A percentile compares a stretch with the other conserved stretches of the same genome.
Conservation (phyloP, 148 eudicot species). For the Heliosperma pusillum region DNA sequence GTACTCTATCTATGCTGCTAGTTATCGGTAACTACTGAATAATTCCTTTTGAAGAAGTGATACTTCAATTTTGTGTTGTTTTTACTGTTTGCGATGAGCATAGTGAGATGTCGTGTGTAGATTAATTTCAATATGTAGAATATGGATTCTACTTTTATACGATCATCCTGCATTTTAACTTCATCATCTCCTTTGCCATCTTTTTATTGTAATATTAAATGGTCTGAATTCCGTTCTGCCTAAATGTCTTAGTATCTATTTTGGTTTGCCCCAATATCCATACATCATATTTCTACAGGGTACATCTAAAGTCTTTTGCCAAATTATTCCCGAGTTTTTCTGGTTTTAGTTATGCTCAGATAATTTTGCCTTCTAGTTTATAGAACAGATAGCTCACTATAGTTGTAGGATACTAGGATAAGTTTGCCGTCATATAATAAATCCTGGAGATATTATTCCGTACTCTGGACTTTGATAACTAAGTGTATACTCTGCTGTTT, state of each 20-base stretch:
- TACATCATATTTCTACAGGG: neutral
- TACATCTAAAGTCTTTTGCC: neutral
- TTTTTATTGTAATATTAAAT: neutral
- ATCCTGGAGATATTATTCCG: neutral
- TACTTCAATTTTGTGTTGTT: neutral
- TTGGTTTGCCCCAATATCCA: neutral
- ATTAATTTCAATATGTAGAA: neutral
- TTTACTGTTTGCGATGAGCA: neutral
- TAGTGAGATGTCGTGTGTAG: neutral
- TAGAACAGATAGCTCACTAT: neutral
- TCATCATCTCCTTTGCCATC: neutral
- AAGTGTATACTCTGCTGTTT: neutral
- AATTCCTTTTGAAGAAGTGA: neutral
- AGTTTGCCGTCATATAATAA: neutral
- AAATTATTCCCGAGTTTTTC: neutral
- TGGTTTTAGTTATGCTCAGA: neutral
- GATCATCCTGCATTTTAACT: neutral
- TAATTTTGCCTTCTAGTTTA: neutral
- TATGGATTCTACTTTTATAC: neutral
- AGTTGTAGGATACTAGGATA: constrained; percentile 4
- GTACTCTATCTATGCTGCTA: constrained; percentile 79
- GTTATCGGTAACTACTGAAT: constrained; percentile 45
- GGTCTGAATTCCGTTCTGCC: neutral
- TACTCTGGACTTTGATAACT: neutral
- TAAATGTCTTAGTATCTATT: neutral